These are phyloP conservation scores for Kwoniella shivajii DNA, from an alignment of 1,284 basidiomycete species.

Conservation along the genomic window DNA sequence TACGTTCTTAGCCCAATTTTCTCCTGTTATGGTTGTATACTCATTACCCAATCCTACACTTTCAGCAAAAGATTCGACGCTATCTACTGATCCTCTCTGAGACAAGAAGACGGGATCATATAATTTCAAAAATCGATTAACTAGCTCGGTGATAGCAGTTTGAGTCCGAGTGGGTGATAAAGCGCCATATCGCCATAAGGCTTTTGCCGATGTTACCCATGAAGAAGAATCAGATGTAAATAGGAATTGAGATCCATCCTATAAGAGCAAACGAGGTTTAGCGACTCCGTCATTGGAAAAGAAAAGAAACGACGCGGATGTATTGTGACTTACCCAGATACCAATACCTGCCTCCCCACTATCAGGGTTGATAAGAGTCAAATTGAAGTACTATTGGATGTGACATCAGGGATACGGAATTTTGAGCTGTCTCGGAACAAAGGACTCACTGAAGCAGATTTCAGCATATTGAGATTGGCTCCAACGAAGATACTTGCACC, in stretches of 20 bases:
- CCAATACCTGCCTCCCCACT: slow-evolving; percentile 39
- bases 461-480: slow-evolving; percentile 78
- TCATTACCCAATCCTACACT: slow-evolving; percentile 44
- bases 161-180: slow-evolving; percentile 65
- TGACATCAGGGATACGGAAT: not conserved
- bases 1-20: slow-evolving; percentile 63
- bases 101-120: slow-evolving; percentile 42
- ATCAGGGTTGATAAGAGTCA: slow-evolving; percentile 63
- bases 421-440: not conserved
- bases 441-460: slow-evolving; percentile 75
- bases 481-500: slow-evolving; percentile 87
- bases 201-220: slow-evolving; percentile 75
- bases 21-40: slow-evolving; percentile 61
- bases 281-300: not conserved
- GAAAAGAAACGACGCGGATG: slow-evolving; percentile 46
- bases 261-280: not conserved
- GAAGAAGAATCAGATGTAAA: slow-evolving; percentile 60
- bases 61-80: slow-evolving; percentile 43
- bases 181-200: slow-evolving; percentile 80
- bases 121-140: slow-evolving; percentile 38
- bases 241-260: slow-evolving; percentile 75
- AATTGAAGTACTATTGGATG: slow-evolving; percentile 64
- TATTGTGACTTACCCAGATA: slow-evolving; percentile 43
- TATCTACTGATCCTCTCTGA: slow-evolving; percentile 30
- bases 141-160: slow-evolving; percentile 39